phyloP scores from a whole-genome alignment of 2,329 filamentous ascomycete genomes.

The Beauveria bassiana region DNA sequence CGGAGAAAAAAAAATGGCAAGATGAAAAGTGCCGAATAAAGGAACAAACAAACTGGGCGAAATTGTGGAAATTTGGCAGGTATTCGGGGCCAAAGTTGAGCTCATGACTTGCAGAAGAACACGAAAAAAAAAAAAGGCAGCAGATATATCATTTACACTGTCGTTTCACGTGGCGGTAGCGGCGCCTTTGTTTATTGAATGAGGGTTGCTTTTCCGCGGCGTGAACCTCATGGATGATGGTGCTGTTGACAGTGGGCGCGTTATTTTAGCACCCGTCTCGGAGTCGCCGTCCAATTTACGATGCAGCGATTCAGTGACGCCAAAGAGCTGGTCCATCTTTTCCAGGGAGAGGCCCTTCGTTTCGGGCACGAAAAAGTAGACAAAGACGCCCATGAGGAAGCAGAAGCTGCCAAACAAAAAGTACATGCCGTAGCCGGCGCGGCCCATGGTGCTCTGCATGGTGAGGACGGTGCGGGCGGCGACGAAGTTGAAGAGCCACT shows the following conservation, averaged over 20 bases:
- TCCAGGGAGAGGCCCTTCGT: conserved; percentile 60
- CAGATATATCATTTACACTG: background rate
- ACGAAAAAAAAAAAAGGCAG: background rate
- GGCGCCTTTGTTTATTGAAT: background rate
- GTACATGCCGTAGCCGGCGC: conserved; percentile 49
- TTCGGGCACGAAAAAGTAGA: conserved; percentile 62
- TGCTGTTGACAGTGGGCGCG: background rate
- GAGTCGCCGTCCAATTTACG: conserved; percentile 24
- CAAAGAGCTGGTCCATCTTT: conserved; percentile 60
- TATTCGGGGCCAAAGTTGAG: background rate
- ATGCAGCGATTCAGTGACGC: conserved; percentile 39
- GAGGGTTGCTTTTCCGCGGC: background rate
- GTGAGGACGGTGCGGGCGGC: conserved; percentile 60
- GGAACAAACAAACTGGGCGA: too few relatives aligned
- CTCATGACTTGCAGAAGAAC: background rate
- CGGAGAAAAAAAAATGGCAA: too few relatives aligned
- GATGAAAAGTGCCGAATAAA: too few relatives aligned
- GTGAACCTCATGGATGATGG: background rate
- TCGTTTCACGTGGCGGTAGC: background rate
- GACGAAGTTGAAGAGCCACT: conserved; percentile 70
- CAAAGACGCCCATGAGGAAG: conserved; percentile 56
- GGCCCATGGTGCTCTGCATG: conserved; percentile 52
- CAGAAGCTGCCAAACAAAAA: conserved; percentile 63
- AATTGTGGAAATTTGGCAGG: background rate
- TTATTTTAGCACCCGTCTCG: conserved; percentile 13